phyloP scores from a whole-genome alignment of 331 rosid species.

The Phaseolus coccineus region DNA sequence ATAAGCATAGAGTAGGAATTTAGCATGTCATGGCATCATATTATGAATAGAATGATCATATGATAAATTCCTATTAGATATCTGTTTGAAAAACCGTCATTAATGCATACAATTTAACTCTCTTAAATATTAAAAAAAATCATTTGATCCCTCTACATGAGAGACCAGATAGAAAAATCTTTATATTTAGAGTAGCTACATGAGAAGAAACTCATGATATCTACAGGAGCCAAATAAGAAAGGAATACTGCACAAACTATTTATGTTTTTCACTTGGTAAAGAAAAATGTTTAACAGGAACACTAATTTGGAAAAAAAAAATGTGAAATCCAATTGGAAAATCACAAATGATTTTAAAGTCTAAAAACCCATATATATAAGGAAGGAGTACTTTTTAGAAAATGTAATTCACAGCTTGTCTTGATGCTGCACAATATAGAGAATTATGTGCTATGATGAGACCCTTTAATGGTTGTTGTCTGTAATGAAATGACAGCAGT shows the following conservation, averaged over 20 bases:
- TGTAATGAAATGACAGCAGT: constrained; percentile 31
- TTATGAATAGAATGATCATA: neutral
- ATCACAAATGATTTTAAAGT: neutral
- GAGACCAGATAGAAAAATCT: neutral
- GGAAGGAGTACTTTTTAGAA: constrained; percentile 26
- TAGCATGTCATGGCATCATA: neutral
- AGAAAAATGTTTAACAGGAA: neutral
- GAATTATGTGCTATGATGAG: neutral
- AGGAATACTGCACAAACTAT: neutral
- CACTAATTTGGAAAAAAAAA: neutral
- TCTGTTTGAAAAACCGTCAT: neutral
- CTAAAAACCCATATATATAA: neutral
- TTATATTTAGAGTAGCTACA: neutral
- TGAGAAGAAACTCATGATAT: neutral
- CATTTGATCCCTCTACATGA: neutral
- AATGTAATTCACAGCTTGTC: constrained; percentile 11
- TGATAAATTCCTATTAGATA: neutral
- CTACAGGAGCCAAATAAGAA: neutral
- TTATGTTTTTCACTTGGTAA: neutral
- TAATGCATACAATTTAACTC: neutral
- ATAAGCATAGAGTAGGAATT: neutral
- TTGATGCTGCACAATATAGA: constrained; percentile 23
- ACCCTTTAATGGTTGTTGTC: constrained; percentile 41
- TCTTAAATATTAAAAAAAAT: no score
- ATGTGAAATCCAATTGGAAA: neutral